Conservation (phyloP, 176 grass and related monocot genomes). For the Canna indica region DNA sequence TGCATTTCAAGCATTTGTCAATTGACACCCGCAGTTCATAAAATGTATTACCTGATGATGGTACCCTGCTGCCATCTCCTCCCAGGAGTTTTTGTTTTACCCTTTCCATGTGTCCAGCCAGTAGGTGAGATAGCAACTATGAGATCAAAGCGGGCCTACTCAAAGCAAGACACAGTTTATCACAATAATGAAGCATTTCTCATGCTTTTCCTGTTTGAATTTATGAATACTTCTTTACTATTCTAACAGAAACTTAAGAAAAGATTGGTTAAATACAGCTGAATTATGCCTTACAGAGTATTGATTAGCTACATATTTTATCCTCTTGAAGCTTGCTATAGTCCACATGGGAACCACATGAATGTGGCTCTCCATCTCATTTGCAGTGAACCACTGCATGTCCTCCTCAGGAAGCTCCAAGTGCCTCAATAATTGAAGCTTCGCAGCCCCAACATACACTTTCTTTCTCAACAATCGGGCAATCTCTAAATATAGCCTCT, state of each 20-base stretch:
- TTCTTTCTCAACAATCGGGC: slow-evolving; percentile 77
- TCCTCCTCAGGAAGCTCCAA: slow-evolving; percentile 68
- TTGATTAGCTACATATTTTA: slow-evolving; percentile 74
- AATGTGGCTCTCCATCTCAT: slow-evolving; percentile 86
- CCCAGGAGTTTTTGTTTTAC: slow-evolving; percentile 64
- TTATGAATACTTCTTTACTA: not conserved
- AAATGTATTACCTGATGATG: slow-evolving; percentile 64
- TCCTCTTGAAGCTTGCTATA: slow-evolving; percentile 84
- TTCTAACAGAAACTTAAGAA: not conserved
- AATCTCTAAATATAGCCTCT: slow-evolving; percentile 76
- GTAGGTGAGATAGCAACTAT: slow-evolving; percentile 92
- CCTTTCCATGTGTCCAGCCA: slow-evolving; percentile 94
- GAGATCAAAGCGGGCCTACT: slow-evolving; percentile 61
- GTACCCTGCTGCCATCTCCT: slow-evolving; percentile 85
- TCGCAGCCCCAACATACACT: slow-evolving; percentile 72
- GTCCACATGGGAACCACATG: slow-evolving; percentile 99
- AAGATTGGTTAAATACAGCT: not conserved
- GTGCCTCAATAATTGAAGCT: slow-evolving; percentile 56
- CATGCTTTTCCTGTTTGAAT: not conserved
- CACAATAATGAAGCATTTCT: not conserved
- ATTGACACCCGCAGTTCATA: slow-evolving; percentile 5
- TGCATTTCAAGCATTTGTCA: not conserved
- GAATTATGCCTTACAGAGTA: slow-evolving; percentile 56
- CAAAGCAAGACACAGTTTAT: slow-evolving; percentile 12
- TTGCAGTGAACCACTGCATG: slow-evolving; percentile 83